phyloP scores from a whole-genome alignment of 768 basidiomycete genomes.

The Agrocybe chaxingu region DNA sequence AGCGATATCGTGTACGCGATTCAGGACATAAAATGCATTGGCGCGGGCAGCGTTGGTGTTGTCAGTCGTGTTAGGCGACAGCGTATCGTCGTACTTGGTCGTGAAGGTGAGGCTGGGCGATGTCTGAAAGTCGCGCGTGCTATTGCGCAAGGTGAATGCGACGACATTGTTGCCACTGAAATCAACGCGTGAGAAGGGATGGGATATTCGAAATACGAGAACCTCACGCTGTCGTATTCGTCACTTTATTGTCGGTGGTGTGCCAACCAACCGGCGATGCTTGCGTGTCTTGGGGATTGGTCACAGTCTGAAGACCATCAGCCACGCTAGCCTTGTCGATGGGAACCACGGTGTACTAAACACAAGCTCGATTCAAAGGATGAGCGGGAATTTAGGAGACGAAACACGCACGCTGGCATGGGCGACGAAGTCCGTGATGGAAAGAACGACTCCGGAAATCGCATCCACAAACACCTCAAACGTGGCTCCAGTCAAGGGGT shows the following conservation, averaged over 20 bases:
- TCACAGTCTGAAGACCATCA: constrained; percentile 44
- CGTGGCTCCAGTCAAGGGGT: constrained; percentile 38
- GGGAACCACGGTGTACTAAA: constrained; percentile 39
- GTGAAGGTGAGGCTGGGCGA: constrained; percentile 31
- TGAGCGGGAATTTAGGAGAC: not conserved
- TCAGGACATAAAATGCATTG: constrained; percentile 53
- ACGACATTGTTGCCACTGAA: constrained; percentile 33
- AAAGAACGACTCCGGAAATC: constrained; percentile 47
- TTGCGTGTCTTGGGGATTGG: constrained; percentile 44
- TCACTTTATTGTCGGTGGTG: constrained; percentile 7
- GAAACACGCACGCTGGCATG: constrained; percentile 34
- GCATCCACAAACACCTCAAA: constrained; percentile 60
- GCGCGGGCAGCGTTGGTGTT: constrained; percentile 51
- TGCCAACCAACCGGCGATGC: constrained; percentile 57
- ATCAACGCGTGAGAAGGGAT: not conserved
- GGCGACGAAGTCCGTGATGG: constrained; percentile 50
- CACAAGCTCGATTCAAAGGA: not conserved
- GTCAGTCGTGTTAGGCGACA: constrained; percentile 30
- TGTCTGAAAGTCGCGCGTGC: constrained; percentile 30
- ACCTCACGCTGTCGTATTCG: constrained; percentile 10
- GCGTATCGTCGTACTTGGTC: constrained; percentile 26
- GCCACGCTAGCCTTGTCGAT: constrained; percentile 43
- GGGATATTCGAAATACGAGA: not conserved
- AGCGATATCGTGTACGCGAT: constrained; percentile 46
- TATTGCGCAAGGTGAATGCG: constrained; percentile 22